Percentiles rank a stretch among this genome's conserved stretches.
These are phyloP conservation scores for Amanita thiersii DNA, from an alignment of 768 basidiomycete genomes.

Conservation along the genomic window DNA sequence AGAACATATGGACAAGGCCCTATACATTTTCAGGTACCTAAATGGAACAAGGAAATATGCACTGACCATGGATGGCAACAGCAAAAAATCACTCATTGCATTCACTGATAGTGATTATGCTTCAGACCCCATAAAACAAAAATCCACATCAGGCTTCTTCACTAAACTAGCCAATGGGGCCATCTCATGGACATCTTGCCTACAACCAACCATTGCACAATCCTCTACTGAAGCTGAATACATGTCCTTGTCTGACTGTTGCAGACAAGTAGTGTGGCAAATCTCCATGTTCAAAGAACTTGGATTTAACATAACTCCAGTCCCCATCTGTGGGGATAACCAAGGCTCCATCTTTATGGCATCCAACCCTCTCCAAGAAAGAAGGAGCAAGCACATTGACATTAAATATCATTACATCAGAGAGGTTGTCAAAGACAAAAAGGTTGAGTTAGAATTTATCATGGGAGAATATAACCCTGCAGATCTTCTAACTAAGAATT, in stretches of 20 bases:
- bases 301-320: background rate
- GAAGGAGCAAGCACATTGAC: conserved; percentile 2
- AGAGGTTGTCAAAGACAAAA: background rate
- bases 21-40: too few species aligned
- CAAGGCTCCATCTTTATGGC: conserved; percentile 10
- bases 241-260: conserved; percentile 12
- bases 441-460: background rate
- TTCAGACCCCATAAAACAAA: too few species aligned
- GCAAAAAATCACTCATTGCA: too few species aligned
- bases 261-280: conserved; percentile 12
- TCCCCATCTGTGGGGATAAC: conserved; percentile 9
- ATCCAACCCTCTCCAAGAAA: conserved; percentile 9
- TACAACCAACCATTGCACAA: conserved; percentile 12
- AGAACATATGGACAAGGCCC: too few species aligned
- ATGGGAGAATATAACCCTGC: background rate
- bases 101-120: too few species aligned
- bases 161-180: too few species aligned
- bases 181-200: conserved; percentile 13
- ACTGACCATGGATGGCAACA: too few species aligned
- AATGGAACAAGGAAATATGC: too few species aligned
- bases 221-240: conserved; percentile 21
- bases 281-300: conserved; percentile 5
- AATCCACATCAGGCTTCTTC: too few species aligned
- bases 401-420: background rate
- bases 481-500: background rate